Base-by-base conservation (phyloP, 2,329 filamentous ascomycete species). In the Geosmithia putterillii region DNA sequence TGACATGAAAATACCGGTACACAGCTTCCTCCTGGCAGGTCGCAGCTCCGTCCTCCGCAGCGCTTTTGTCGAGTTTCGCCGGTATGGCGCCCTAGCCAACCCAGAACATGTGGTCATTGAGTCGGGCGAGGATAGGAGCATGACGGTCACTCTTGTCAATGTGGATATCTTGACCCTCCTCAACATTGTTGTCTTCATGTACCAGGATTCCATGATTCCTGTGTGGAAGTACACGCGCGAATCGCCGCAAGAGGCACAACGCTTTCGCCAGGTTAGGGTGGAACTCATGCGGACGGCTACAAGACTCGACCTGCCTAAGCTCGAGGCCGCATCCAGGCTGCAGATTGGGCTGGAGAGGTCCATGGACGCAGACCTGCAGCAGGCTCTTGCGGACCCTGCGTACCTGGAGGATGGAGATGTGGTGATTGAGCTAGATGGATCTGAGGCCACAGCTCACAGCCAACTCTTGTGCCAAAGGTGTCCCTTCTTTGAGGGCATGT, bases 401-500 rank as follows among this genome's bases (percentile, higher is more conserved):
- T 95, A 87, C 56, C 90, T 92, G 49, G 76, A 83, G 7, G 83
- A 86, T 54, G 83, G 79, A 3, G 89, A 98, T 59, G 73, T 87
- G 7, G 58, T 90, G 6, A 66, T 96, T 17, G 81, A 95, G 51
- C 70, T 96, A 10, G 78, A 85, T 46, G 83, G 81, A 19, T 75
- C 76, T n/a, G 81, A 81, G 22, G 64, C 88, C 28, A 66, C 69
- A 14, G 81, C 83, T 1, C 92, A 98, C 54, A 90, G 86, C 49
- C 71, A 80, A 4, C 61, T 96, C 3, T 60, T 95, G 32, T 89
- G 87, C 50, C 80, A 82, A 53, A 73, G 92, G 50, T 95, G 89
- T 52, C 88, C 87, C 0, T 98, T 95, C 70, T 98, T 98, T 50
- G 71, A 90, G 48, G 85, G 84, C 1, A 70, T 98, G 38, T 96